Evolutionary conservation across 2,329 filamentous ascomycete genomes (phyloP).

Genomic region (Clonostachys rhizophaga): DNA sequence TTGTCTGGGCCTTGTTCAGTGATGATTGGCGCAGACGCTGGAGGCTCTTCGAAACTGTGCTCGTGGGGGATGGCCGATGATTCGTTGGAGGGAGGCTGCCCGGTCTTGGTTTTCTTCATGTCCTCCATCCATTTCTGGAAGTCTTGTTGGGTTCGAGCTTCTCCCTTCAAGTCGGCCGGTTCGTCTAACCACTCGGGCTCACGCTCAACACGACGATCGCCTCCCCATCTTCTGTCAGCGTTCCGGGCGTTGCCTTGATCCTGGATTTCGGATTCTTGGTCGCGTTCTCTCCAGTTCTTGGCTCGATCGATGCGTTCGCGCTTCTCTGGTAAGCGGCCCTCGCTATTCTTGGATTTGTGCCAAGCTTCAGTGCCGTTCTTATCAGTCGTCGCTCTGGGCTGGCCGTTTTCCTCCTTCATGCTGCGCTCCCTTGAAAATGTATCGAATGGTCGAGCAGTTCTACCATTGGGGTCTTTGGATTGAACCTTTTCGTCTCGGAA

Average conservation of each 20-base stretch:
- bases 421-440: constrained; percentile 31
- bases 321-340: constrained; percentile 22
- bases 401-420: constrained; percentile 50
- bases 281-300: constrained; percentile 57
- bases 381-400: too few relatives aligned
- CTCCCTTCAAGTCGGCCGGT: constrained; percentile 62
- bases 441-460: constrained; percentile 50
- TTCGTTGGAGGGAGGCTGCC: constrained; percentile 22
- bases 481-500: constrained; percentile 35
- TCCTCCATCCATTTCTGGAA: constrained; percentile 92
- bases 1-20: constrained; percentile 69
- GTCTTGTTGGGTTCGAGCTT: constrained; percentile 79
- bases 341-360: constrained; percentile 55
- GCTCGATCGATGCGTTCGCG: constrained; percentile 53
- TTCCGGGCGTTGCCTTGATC: constrained; percentile 34
- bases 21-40: constrained; percentile 44
- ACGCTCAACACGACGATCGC: constrained; percentile 61
- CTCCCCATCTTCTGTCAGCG: constrained; percentile 46
- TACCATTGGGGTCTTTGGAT: constrained; percentile 49
- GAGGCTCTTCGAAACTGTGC: constrained; percentile 23
- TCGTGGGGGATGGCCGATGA: constrained; percentile 23
- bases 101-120: constrained; percentile 67
- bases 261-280: constrained; percentile 29
- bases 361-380: constrained; percentile 71
- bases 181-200: constrained; percentile 91